phyloP scores from a whole-genome alignment of 2,329 filamentous ascomycete species.

The Microdochium trichocladiopsis region DNA sequence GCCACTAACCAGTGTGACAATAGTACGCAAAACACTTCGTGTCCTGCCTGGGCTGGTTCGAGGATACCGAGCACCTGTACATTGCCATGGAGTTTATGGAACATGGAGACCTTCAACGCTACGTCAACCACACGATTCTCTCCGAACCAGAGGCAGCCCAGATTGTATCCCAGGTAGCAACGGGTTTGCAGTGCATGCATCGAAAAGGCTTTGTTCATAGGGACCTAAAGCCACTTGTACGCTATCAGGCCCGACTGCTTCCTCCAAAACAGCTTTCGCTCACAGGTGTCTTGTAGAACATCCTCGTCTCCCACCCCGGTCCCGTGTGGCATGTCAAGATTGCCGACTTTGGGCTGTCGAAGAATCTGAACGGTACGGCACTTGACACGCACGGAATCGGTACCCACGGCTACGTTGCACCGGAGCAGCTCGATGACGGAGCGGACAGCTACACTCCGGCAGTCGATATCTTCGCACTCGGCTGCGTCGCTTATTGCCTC shows the following conservation, averaged over 20 bases:
- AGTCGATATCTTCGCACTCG: not conserved
- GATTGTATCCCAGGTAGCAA: not conserved
- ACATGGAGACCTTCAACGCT: not conserved
- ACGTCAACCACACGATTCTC: not conserved
- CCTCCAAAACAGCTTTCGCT: not conserved
- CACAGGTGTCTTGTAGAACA: not conserved
- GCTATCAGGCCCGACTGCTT: not conserved
- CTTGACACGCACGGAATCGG: not conserved
- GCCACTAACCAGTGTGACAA: not conserved
- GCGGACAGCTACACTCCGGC: not conserved
- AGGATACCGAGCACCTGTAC: not conserved
- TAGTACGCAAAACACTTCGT: not conserved
- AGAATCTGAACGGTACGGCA: not conserved
- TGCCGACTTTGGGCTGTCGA: not conserved
- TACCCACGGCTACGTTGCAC: not conserved
- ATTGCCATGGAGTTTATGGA: not conserved
- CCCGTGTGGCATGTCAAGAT: not conserved
- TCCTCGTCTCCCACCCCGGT: not conserved
- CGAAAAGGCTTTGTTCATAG: conserved; percentile 3
- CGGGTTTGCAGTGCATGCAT: conserved; percentile 4
- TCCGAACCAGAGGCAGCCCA: not conserved
- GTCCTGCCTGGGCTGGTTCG: not conserved
- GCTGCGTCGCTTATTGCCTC: not conserved
- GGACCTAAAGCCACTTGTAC: conserved; percentile 4
- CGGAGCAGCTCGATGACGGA: not conserved